Base-by-base conservation (phyloP, 352 stramenopile species). In the Phytopythium vexans region DNA sequence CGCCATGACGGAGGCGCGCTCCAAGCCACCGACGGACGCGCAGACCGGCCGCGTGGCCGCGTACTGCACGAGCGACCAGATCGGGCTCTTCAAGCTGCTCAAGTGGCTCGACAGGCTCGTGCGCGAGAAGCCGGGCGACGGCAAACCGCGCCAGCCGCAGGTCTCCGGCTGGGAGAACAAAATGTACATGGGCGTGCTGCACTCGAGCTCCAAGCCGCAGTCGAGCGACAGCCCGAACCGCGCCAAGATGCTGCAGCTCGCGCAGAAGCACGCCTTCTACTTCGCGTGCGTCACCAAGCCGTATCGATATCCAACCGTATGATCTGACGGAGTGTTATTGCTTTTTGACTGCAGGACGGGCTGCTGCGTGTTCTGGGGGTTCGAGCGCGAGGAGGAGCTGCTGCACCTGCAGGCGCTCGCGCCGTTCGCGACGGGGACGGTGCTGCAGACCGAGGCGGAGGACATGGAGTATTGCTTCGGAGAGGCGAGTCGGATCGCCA, bases 171-270 rank as follows among this genome's bases (percentile, higher is more conserved):
- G 80, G 77, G 72, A 69, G 31, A 76, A 74, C 67, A 79, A 74
- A 16, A 88, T 91, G 71, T 82, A 86, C 66, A 69, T 86, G 64
- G 77, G 81, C 37, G 80, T 88, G n/a, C 49, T 88, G 31, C 78
- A 91, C 59, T 77, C 73, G 41, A 74, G 59, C 43, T 69, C 45
- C 39, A 52, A 60, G 36, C 43, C 10, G 36, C 27, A 11, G 8
- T 5, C 36, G 5, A 40, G 1, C 1, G n/a, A 37, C 11, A 42
- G 52, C 6, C 21, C 40, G 37, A 59, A 56, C 52, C n/a, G n/a
- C 43, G 14, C 56, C 42, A 38, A 11, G 14, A 21, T 31, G 5
- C 49, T 52, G 14, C 59, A 58, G 11, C 50, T 81, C 40, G 57
- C 70, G 33, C 64, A 82, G 36, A 88, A 88, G 37, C 68, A 88